These are phyloP conservation scores for Austroboletus niveus DNA, from an alignment of 1,284 basidiomycete species.

Conservation along the genomic window DNA sequence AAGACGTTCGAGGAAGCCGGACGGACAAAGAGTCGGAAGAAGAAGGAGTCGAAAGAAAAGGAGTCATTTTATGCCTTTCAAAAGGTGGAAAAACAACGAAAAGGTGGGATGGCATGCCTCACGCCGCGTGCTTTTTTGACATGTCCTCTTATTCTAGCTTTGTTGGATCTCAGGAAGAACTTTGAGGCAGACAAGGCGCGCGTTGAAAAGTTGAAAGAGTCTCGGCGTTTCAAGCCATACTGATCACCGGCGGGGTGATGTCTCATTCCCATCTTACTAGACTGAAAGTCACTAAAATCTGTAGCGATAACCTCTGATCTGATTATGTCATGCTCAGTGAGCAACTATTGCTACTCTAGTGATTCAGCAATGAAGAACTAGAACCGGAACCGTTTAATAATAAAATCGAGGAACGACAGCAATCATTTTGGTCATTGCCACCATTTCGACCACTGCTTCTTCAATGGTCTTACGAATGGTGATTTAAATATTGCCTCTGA, in stretches of 20 bases:
- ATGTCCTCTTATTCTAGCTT: slow-evolving; percentile 8
- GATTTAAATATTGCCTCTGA: no score
- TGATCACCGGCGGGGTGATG: slow-evolving; percentile 33
- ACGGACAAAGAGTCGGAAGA: slow-evolving; percentile 50
- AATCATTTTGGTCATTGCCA: no score
- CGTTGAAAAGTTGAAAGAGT: slow-evolving; percentile 77
- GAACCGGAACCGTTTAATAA: no score
- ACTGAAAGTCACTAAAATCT: background rate
- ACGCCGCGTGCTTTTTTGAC: slow-evolving; percentile 4
- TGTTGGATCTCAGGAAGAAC: slow-evolving; percentile 75
- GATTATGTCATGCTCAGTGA: no score
- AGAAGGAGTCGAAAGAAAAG: slow-evolving; percentile 72
- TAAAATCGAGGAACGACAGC: no score
- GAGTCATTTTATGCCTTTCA: slow-evolving; percentile 86
- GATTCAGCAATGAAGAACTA: no score
- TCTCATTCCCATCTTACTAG: background rate
- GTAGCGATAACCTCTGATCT: background rate
- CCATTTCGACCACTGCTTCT: no score
- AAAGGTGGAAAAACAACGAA: slow-evolving; percentile 80
- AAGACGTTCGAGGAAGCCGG: slow-evolving; percentile 67
- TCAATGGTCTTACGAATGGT: no score
- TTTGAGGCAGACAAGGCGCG: slow-evolving; percentile 89
- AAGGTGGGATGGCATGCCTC: slow-evolving; percentile 50
- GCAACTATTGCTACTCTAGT: no score
- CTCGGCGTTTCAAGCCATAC: slow-evolving; percentile 83